Percentiles rank a stretch among this genome's conserved stretches.
Evolutionary conservation across 1,139 yeast species (phyloP).

Genomic region (Geotrichum histeridarum): DNA sequence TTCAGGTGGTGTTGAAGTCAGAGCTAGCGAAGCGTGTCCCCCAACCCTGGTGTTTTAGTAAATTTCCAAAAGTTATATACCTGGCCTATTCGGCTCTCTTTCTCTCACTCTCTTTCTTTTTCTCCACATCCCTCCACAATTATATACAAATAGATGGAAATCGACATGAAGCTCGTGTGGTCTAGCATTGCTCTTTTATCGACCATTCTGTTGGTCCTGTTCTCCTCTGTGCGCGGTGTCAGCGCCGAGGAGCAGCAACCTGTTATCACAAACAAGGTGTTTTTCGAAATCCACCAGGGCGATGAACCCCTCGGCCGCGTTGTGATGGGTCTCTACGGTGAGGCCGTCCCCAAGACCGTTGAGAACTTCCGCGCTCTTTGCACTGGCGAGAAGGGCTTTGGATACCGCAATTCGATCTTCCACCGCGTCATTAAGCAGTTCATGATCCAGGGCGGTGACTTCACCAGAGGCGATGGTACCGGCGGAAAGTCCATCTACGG

Average conservation of each 20-base stretch:
- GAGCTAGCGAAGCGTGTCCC: neutral
- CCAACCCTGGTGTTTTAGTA: neutral
- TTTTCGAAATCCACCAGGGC: constrained; percentile 79
- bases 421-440: constrained; percentile 92
- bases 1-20: constrained; percentile 2
- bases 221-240: constrained; percentile 17
- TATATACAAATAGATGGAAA: neutral
- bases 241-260: constrained; percentile 35
- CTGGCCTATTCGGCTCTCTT: neutral
- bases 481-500: constrained; percentile 97
- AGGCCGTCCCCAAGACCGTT: constrained; percentile 86
- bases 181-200: constrained; percentile 27
- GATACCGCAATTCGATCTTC: constrained; percentile 79
- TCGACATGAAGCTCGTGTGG: constrained; percentile 27
- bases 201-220: constrained; percentile 13
- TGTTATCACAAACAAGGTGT: constrained; percentile 68
- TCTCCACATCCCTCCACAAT: neutral
- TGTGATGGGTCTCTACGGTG: constrained; percentile 75
- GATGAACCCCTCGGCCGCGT: constrained; percentile 66
- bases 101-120: neutral
- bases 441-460: constrained; percentile 98
- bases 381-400: constrained; percentile 77
- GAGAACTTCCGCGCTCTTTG: constrained; percentile 68
- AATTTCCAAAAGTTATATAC: neutral
- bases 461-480: constrained; percentile 86